Conservation (phyloP, 208 protist species). For the Trypanosoma grayi region DNA sequence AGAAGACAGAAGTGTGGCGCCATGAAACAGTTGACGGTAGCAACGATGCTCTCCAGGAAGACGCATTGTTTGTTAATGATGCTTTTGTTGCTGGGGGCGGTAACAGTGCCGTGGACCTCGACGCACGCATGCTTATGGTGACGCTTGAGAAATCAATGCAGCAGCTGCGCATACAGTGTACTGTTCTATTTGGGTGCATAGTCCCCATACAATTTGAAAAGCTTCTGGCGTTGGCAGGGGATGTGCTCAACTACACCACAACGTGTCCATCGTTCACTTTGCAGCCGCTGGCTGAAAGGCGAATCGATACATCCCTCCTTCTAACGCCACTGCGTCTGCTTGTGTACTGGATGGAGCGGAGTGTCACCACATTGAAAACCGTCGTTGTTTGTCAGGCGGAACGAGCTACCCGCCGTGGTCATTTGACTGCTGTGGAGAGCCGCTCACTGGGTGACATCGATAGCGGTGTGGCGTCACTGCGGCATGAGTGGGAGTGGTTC, state of each 20-base stretch:
- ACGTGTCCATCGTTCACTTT: neutral
- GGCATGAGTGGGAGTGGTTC: slow-evolving; percentile 58
- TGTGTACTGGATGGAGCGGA: slow-evolving; percentile 40
- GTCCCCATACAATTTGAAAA: slow-evolving; percentile 6
- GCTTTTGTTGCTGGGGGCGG: neutral
- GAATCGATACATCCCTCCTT: slow-evolving; percentile 12
- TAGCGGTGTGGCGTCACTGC: slow-evolving; percentile 31
- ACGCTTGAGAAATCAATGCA: neutral
- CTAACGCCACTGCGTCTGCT: slow-evolving; percentile 29
- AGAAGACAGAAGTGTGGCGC: neutral
- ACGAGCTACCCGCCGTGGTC: slow-evolving; percentile 17
- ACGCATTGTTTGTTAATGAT: neutral
- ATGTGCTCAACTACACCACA: slow-evolving; percentile 22
- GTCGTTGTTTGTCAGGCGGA: slow-evolving; percentile 34
- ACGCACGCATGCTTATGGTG: neutral
- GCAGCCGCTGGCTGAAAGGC: no score
- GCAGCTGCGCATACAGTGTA: neutral
- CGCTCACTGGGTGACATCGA: slow-evolving; percentile 36
- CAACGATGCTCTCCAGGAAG: neutral
- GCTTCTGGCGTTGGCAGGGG: slow-evolving; percentile 12
- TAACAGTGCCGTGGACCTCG: neutral
- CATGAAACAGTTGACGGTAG: neutral
- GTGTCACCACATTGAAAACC: slow-evolving; percentile 18
- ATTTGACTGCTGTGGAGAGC: slow-evolving; percentile 32
- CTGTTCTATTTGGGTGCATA: neutral